Evolutionary conservation across 148 eudicot genomes (phyloP), one percentile per base, ranked within the genome.

Genomic region (Chenopodium suecicum): DNA sequence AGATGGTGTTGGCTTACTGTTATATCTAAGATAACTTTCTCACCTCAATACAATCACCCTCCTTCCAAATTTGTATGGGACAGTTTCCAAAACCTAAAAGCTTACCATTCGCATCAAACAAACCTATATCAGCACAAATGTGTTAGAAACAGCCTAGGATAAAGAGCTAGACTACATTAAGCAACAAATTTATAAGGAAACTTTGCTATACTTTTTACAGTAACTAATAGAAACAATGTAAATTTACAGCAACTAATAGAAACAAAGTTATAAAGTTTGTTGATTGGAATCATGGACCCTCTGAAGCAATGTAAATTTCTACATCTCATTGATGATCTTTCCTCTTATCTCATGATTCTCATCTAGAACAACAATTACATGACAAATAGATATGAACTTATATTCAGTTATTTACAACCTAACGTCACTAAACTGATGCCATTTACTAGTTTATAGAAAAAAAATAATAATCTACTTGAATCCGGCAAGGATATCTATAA

Each of bases 1-100:
- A 76, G 23, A 54, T 29, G 44, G 8, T 7, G 0, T 54, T 4
- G 77, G 46, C 19, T 54, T 10, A 47, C 29, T 50, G 13, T 63
- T 4, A 77, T 47, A 13, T 77, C 20, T 16, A 58, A 44, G 74
- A 72, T 64, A 72, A 48, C 4, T n/a, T 75, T 69, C 86, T 83
- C 82, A 97, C 99, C 98, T 97, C 99, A 81, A 97, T 87, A 82
- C 98, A 97, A 60, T 94, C 93, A 76, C 89, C 91, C 56, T 97
- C 97, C 85, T 97, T 97, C 99, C 99, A 97, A 23, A 97, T 97
- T 89, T 94, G 98, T 87, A 97, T 94, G 4, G 99, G 97, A 85
- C 96, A 90, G 86, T 93, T 92, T 71, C 93, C 88, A 83, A 84
- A 91, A 84, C 97, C 98, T 62, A 97, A 70, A 84, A 94, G 99